Evolutionary conservation across 257 asterid genomes (phyloP).

Genomic region (Fraxinus americana): DNA sequence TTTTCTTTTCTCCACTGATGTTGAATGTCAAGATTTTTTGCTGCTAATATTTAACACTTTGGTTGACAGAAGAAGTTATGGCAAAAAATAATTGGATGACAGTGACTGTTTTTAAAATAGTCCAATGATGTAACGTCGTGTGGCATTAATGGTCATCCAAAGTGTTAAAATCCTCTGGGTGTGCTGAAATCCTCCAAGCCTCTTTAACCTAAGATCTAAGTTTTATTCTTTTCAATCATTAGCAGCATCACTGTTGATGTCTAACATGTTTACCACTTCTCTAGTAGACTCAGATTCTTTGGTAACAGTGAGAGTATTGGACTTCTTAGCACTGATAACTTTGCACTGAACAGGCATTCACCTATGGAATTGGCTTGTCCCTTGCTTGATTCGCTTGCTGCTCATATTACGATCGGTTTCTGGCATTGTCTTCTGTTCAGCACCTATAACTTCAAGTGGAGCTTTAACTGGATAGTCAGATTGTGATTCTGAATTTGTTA

Average conservation of each 20-base stretch:
- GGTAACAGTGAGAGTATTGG: slow-evolving; percentile 29
- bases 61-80: no score
- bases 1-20: no score
- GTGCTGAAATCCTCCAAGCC: slow-evolving; percentile 58
- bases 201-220: slow-evolving; percentile 65
- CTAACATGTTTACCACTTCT: slow-evolving; percentile 45
- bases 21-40: no score
- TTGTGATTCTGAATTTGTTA: slow-evolving; percentile 36
- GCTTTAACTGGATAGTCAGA: slow-evolving; percentile 43
- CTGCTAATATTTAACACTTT: no score
- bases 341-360: slow-evolving; percentile 26
- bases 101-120: no score
- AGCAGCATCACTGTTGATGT: slow-evolving; percentile 28
- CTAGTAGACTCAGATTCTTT: slow-evolving; percentile 44
- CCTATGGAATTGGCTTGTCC: slow-evolving; percentile 34
- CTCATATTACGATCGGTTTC: slow-evolving; percentile 26
- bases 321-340: slow-evolving; percentile 14
- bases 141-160: no score
- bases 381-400: slow-evolving; percentile 24
- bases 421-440: slow-evolving; percentile 10
- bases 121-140: no score
- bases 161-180: neutral
- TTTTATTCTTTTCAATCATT: slow-evolving; percentile 41
- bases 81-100: no score
- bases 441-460: slow-evolving; percentile 13